Percentiles rank a stretch among this genome's conserved stretches.
Evolutionary conservation across 2,329 filamentous ascomycete species (phyloP).

Genomic region (Pseudogymnoascus sp.): DNA sequence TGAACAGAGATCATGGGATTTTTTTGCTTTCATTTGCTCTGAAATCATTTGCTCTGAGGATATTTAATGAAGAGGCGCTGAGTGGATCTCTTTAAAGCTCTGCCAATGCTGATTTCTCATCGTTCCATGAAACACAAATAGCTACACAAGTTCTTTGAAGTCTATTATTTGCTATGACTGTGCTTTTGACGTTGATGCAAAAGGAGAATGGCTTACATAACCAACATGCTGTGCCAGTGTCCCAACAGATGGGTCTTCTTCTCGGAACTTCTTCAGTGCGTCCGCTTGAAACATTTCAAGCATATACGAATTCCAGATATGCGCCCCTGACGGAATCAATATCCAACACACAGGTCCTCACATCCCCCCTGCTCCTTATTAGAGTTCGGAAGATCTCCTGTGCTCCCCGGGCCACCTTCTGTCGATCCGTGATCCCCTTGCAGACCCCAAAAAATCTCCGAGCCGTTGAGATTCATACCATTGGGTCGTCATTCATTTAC

Average conservation of each 20-base stretch:
- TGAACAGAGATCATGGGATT: not conserved
- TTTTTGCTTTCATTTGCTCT: not conserved
- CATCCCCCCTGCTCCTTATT: not conserved
- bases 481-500: slow-evolving; percentile 7
- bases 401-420: not conserved
- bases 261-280: not conserved
- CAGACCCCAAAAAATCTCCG: not conserved
- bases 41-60: not conserved
- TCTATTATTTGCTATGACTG: not conserved
- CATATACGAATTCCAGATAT: not conserved
- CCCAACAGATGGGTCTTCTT: not conserved
- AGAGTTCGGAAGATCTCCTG: not conserved
- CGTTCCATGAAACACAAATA: not conserved
- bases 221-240: not conserved
- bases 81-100: not conserved
- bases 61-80: not conserved
- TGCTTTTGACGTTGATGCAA: not conserved
- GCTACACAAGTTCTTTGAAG: not conserved
- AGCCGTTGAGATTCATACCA: not conserved
- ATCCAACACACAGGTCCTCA: not conserved
- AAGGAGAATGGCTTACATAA: not conserved
- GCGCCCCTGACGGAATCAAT: not conserved
- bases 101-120: not conserved
- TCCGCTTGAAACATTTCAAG: not conserved
- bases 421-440: slow-evolving; percentile 2